Base-by-base conservation (phyloP, 2,329 filamentous ascomycete genomes). In the Xylaria multiplex region DNA sequence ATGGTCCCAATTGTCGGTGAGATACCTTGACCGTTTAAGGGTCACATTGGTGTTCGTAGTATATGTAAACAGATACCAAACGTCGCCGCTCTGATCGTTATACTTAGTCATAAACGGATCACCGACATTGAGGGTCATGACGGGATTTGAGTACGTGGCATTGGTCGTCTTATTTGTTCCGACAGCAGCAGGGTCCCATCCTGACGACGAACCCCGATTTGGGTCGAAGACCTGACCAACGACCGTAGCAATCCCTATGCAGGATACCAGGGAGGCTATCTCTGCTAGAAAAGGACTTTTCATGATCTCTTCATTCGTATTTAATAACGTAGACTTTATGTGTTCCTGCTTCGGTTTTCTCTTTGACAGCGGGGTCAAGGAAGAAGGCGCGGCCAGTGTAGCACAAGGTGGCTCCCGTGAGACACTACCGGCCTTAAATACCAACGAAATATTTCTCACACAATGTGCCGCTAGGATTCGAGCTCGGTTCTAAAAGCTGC, bases 1-100 rank as follows among this genome's bases (percentile, higher is more conserved):
- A 60, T 77, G 60, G 59, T 81, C 78, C 79, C 80, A 81, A 56
- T 81, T 79, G 69, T 78, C 79, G 35, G 78, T 81, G 37, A 81
- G 72, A 24, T 72, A 72, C 54, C 68, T 75, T 45, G 78, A 79
- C 16, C 79, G 73, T 59, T 72, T 77, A 48, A 81, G 71, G 1
- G 79, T 81, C 62, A 81, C 76, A 63, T 81, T 81, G 64, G 73
- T 69, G 58, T 79, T 78, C 9, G 79, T 80, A 7, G 76, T 74
- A 52, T 79, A 81, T 0, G 79, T 81, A 70, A 81, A 78, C 45
- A 81, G 69, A 62, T 81, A 81, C 76, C 78, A 80, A 22, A 74
- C 74, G n/a, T 77, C 73, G 43, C 75, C 76, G 48, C 70, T 66
- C n/a, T 61, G 45, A 8, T 65, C 66, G n/a, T 69, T 73, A 56